Evolutionary conservation across 208 protist species (phyloP).

Genomic region (Trypanosoma brucei): DNA sequence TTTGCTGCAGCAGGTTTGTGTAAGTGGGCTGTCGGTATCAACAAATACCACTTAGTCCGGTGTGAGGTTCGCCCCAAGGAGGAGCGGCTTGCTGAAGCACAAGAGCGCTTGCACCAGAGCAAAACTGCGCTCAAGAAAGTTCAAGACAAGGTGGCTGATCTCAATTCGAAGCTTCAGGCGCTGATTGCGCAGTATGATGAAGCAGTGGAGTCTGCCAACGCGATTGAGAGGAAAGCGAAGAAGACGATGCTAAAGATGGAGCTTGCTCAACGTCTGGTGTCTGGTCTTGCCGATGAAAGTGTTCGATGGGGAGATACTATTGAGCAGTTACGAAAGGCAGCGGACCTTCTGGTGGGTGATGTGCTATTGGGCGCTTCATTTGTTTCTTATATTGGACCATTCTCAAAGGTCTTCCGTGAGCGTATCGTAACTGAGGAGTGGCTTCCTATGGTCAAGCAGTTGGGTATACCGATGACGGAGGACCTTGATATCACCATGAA

Average conservation of each 20-base stretch:
- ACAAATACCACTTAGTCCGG: conserved; percentile 94
- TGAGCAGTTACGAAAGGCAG: conserved; percentile 83
- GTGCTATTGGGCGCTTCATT: conserved; percentile 96
- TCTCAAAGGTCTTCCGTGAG: conserved; percentile 95
- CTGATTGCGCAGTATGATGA: conserved; percentile 93
- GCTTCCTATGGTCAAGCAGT: conserved; percentile 86
- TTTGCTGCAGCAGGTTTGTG: conserved; percentile 96
- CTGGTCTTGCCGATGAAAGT: conserved; percentile 95
- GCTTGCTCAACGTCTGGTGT: conserved; percentile 93
- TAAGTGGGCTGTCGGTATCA: conserved; percentile 96
- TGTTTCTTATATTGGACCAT: conserved; percentile 97
- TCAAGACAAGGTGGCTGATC: conserved; percentile 91
- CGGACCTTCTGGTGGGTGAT: conserved; percentile 94
- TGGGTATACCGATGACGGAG: conserved; percentile 92
- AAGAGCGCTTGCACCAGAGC: conserved; percentile 85
- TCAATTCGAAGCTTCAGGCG: conserved; percentile 92
- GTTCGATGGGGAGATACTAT: conserved; percentile 95
- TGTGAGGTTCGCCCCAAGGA: conserved; percentile 97
- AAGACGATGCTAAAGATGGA: conserved; percentile 94
- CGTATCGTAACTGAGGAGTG: conserved; percentile 91
- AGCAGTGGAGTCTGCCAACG: conserved; percentile 91
- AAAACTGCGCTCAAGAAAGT: conserved; percentile 90
- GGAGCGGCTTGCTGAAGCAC: conserved; percentile 89
- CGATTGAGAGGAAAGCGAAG: conserved; percentile 90
- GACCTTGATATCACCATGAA: conserved; percentile 91